A percentile compares a stretch with the other conserved stretches of the same genome.
phyloP scores from a whole-genome alignment of 2,329 filamentous ascomycete genomes.

The Cladophialophora psammophila region DNA sequence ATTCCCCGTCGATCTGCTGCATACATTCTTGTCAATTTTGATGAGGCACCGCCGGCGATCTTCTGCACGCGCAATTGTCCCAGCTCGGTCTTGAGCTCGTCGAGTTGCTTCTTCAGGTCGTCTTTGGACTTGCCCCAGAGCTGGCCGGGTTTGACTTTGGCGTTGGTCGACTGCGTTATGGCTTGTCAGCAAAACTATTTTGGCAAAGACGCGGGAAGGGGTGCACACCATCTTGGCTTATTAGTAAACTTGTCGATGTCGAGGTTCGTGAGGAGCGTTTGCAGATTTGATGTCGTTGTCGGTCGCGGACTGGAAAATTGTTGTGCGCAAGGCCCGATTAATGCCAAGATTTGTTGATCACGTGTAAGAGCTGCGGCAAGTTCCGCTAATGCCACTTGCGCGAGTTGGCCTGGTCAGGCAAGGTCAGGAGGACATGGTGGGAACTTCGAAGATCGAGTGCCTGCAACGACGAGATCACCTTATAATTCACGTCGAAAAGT shows the following conservation, averaged over 20 bases:
- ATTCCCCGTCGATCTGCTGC: conserved; percentile 44
- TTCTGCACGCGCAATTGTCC: conserved; percentile 97
- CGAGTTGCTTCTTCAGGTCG: conserved; percentile 93
- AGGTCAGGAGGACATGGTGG: neutral
- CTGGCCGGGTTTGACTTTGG: conserved; percentile 90
- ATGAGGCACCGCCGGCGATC: conserved; percentile 84
- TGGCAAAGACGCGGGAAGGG: neutral
- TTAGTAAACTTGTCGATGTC: conserved; percentile 32
- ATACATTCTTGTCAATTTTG: conserved; percentile 98
- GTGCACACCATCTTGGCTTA: conserved; percentile 39
- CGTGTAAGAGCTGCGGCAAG: conserved; percentile 6
- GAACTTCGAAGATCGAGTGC: neutral
- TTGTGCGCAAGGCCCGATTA: conserved; percentile 6
- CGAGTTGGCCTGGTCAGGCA: neutral
- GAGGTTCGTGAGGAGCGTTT: conserved; percentile 19
- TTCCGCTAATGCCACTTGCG: neutral
- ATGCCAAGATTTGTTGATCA: conserved; percentile 25
- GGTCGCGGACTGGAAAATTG: conserved; percentile 8
- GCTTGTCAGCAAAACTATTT: conserved; percentile 12
- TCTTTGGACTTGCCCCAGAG: conserved; percentile 99
- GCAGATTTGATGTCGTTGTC: conserved; percentile 27
- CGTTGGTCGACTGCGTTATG: conserved; percentile 60
- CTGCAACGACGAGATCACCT: neutral
- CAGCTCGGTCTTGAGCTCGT: conserved; percentile 94
- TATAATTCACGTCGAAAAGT: neutral